These are phyloP conservation scores for Obelidium mucronatum DNA, from an alignment of 192 early-diverging fungal species.

Conservation along the genomic window DNA sequence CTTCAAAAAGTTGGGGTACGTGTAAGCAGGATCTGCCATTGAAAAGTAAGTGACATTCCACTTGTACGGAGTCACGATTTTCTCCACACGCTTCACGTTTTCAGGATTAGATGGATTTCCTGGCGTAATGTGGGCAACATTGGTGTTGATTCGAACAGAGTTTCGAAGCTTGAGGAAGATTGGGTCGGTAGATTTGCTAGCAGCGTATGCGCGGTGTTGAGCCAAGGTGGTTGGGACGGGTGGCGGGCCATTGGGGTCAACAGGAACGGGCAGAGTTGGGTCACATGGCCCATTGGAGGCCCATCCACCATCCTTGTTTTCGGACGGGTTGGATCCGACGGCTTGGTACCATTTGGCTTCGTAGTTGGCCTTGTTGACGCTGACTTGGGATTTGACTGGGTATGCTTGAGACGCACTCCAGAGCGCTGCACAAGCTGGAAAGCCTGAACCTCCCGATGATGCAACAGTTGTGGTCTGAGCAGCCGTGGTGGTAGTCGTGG, in stretches of 20 bases:
- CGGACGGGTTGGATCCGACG: not conserved
- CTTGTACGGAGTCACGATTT: slow-evolving; percentile 5
- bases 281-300: slow-evolving; percentile 15
- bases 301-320: slow-evolving; percentile 20
- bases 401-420: not conserved
- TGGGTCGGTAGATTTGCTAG: not conserved
- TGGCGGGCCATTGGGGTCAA: not conserved
- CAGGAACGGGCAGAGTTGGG: not conserved
- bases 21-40: slow-evolving; percentile 28
- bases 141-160: not conserved
- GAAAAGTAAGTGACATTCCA: slow-evolving; percentile 25
- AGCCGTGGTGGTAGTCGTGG: not conserved
- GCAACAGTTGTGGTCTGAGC: not conserved
- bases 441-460: not conserved
- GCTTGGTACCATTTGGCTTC: slow-evolving; percentile 7
- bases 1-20: slow-evolving; percentile 33
- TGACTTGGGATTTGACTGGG: not conserved
- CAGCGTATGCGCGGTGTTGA: slow-evolving; percentile 1
- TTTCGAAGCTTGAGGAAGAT: not conserved
- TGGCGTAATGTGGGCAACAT: slow-evolving; percentile 1
- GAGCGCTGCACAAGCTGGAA: not conserved
- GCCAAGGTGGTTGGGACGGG: slow-evolving; percentile 20
- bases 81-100: slow-evolving; percentile 30
- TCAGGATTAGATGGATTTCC: slow-evolving; percentile 13
- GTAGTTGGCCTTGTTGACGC: slow-evolving; percentile 21